Evolutionary conservation across 768 basidiomycete genomes (phyloP).

Genomic region (Mycena pura): DNA sequence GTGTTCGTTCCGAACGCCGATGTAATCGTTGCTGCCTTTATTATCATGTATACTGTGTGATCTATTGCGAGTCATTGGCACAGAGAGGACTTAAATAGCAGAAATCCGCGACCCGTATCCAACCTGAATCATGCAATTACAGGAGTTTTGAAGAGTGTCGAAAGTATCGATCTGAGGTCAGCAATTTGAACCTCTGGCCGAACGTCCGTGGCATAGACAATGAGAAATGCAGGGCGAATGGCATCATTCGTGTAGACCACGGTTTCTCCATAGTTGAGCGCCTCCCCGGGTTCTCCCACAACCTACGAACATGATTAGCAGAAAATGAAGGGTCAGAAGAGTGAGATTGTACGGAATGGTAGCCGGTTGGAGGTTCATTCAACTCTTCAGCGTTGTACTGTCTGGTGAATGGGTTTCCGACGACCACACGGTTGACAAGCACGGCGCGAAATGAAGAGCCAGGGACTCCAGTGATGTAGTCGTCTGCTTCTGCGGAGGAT

Average conservation of each 20-base stretch:
- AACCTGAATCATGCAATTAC: slow-evolving; percentile 44
- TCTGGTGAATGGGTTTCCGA: slow-evolving; percentile 61
- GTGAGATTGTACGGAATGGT: slow-evolving; percentile 57
- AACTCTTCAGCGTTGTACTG: slow-evolving; percentile 55
- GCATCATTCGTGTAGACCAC: slow-evolving; percentile 73
- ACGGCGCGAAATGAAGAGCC: slow-evolving; percentile 54
- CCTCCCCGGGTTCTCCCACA: slow-evolving; percentile 65
- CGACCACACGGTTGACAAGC: slow-evolving; percentile 66
- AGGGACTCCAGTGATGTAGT: slow-evolving; percentile 57
- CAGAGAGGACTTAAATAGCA: slow-evolving; percentile 18
- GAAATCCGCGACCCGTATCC: slow-evolving; percentile 24
- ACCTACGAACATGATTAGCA: slow-evolving; percentile 44
- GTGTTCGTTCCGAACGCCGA: slow-evolving; percentile 61
- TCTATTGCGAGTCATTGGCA: not conserved
- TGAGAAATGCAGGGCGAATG: slow-evolving; percentile 67
- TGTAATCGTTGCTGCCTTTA: slow-evolving; percentile 62
- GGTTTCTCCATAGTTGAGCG: slow-evolving; percentile 74
- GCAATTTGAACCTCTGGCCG: slow-evolving; percentile 28
- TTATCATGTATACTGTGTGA: slow-evolving; percentile 63
- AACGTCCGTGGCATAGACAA: slow-evolving; percentile 59
- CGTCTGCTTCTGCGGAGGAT: slow-evolving; percentile 62
- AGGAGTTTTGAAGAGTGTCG: slow-evolving; percentile 56
- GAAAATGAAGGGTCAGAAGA: not conserved
- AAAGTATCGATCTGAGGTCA: slow-evolving; percentile 43
- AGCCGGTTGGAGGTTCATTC: slow-evolving; percentile 59